Conservation (phyloP, 306 rosid species). For the Echinosophora koreensis region DNA sequence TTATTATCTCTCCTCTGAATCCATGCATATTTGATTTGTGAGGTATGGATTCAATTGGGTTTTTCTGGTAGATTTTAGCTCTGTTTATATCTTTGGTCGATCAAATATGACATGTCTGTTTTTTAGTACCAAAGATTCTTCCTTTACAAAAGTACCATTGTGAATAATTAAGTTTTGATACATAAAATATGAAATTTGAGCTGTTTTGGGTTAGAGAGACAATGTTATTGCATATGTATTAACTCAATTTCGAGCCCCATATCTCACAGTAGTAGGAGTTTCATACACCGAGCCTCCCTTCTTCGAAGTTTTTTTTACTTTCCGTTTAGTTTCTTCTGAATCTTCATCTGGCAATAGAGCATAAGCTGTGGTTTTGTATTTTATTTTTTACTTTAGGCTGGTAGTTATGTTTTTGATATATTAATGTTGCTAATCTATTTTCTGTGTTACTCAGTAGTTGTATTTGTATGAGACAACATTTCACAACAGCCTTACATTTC, state of each 20-base stretch:
- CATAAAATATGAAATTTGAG: background rate
- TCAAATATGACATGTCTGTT: background rate
- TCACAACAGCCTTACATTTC: too few species aligned
- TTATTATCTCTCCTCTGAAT: background rate
- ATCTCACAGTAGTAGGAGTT: too few species aligned
- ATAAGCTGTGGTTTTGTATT: background rate
- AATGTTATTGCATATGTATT: background rate
- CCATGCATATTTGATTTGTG: background rate
- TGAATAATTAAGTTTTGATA: background rate
- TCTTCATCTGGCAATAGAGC: background rate
- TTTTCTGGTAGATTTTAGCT: conserved; percentile 26
- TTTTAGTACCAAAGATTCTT: background rate
- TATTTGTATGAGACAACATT: too few species aligned
- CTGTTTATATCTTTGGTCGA: background rate
- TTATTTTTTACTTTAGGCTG: background rate
- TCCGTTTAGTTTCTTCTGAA: background rate
- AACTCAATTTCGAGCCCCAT: too few species aligned
- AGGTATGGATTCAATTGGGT: background rate
- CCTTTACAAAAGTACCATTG: background rate
- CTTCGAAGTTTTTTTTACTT: background rate
- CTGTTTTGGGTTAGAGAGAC: background rate
- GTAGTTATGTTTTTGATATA: background rate
- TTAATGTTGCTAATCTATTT: background rate
- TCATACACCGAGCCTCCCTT: background rate
- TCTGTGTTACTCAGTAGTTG: too few species aligned